Evolutionary conservation across 2,329 filamentous ascomycete species (phyloP), one percentile per base, ranked within the genome.

Genomic region (Exophiala dermatitidis): DNA sequence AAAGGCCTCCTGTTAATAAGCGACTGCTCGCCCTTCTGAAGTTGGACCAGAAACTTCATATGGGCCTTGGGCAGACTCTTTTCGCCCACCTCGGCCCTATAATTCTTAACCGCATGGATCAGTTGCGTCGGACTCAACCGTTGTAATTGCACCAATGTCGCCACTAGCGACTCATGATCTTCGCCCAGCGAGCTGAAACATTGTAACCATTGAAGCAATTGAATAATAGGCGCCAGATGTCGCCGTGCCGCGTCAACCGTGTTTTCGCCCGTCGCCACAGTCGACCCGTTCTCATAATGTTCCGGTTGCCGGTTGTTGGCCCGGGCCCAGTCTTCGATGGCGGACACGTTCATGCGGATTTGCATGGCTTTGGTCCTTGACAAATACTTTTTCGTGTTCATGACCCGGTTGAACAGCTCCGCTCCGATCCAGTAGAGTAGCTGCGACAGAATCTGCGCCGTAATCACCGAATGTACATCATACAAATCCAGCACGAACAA

Each of bases 311-410:
- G 82, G 67, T 95, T 97, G 71, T 98, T 98, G 10, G 82, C 79
- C 31, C 91, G 81, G 1, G 93, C 91, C 93, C 93, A 98, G 66
- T 98, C 93, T 69, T 98, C 93, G 19, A 98, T 75, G 5, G 84
- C 85, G 0, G 93, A 97, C 4, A 98, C 83, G 67, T 98, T 98
- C 90, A 98, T 97, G 61, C 93, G 88, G 63, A 98, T 97, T 69
- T 98, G 93, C 93, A 98, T 98, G 2, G 93, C 93, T 70, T 98
- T 98, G 12, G 93, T 98, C 49, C 93, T 81, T 4, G 93, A 91
- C 6, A 98, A 77, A 65, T 96, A 98, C 68, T 91, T 90, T 60
- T 89, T 83, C 65, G 94, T 96, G 31, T 88, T 91, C 88, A 98
- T 95, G 69, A 98, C 88, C 54, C 91, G 86, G 69, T 98, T 98